These are phyloP conservation scores for Conoideocrella luteorostrata DNA, from an alignment of 2,329 filamentous ascomycete species.

Conservation along the genomic window DNA sequence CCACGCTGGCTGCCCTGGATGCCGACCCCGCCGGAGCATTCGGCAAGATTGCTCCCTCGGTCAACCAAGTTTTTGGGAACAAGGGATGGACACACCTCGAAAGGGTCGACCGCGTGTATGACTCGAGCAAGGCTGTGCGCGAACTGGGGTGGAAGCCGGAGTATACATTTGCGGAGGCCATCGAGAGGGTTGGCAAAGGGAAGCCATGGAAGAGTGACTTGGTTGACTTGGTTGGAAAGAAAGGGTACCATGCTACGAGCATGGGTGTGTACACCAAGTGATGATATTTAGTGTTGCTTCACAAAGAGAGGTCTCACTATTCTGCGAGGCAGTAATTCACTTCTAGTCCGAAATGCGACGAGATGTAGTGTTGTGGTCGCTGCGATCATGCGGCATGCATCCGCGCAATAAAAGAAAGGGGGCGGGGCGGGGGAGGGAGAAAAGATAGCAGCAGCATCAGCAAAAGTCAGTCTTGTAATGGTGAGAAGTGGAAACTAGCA, in stretches of 20 bases:
- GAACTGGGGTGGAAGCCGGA: conserved; percentile 36
- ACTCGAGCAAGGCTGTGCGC: conserved; percentile 32
- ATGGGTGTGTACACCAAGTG: conserved; percentile 37
- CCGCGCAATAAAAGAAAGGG: too few relatives aligned
- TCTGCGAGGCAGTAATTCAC: too few relatives aligned
- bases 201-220: conserved; percentile 34
- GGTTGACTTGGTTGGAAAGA: conserved; percentile 32
- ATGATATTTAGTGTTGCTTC: too few relatives aligned
- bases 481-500: too few relatives aligned
- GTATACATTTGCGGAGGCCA: conserved; percentile 31
- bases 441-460: too few relatives aligned
- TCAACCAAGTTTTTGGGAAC: conserved; percentile 23
- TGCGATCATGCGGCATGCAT: too few relatives aligned
- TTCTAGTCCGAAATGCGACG: too few relatives aligned
- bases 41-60: conserved; percentile 17
- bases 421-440: too few relatives aligned
- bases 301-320: too few relatives aligned
- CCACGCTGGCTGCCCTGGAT: conserved; percentile 27
- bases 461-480: too few relatives aligned
- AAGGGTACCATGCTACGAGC: conserved; percentile 36
- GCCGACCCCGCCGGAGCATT: conserved; percentile 25
- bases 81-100: conserved; percentile 30
- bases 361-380: too few relatives aligned
- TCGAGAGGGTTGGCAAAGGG: conserved; percentile 28
- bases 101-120: conserved; percentile 39